These are phyloP conservation scores for Ballota nigra DNA, from an alignment of 257 asterid genomes.

Conservation along the genomic window DNA sequence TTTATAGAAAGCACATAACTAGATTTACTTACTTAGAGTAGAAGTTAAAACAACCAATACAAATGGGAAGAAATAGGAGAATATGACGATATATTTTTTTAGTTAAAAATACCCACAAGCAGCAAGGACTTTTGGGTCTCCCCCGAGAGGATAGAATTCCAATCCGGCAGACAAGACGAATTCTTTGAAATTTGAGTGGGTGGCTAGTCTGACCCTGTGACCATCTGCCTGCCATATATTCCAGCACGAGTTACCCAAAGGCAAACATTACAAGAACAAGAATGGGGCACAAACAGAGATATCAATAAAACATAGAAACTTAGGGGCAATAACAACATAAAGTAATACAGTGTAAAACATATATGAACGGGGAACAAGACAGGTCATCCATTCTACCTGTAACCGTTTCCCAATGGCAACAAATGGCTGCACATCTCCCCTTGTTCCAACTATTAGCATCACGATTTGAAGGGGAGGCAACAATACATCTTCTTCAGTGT, in stretches of 20 bases:
- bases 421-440: conserved; percentile 95
- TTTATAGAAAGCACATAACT: neutral
- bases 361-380: neutral
- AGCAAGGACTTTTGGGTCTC: conserved; percentile 91
- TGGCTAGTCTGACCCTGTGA: conserved; percentile 84
- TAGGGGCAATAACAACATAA: neutral
- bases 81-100: no score
- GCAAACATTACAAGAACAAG: conserved; percentile 3
- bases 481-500: conserved; percentile 31
- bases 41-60: neutral
- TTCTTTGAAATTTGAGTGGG: conserved; percentile 80
- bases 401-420: conserved; percentile 79
- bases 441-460: conserved; percentile 87
- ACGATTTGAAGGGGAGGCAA: conserved; percentile 79
- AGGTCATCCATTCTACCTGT: conserved; percentile 43
- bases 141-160: conserved; percentile 91
- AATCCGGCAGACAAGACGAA: conserved; percentile 75
- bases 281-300: neutral
- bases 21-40: neutral
- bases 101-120: conserved; percentile 63
- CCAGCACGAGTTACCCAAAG: conserved; percentile 14
- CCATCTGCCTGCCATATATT: conserved; percentile 66
- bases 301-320: neutral
- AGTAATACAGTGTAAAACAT: neutral
- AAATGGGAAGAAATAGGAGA: neutral